Conservation (phyloP, 345 rosid species). For the Tarenaya hassleriana region DNA sequence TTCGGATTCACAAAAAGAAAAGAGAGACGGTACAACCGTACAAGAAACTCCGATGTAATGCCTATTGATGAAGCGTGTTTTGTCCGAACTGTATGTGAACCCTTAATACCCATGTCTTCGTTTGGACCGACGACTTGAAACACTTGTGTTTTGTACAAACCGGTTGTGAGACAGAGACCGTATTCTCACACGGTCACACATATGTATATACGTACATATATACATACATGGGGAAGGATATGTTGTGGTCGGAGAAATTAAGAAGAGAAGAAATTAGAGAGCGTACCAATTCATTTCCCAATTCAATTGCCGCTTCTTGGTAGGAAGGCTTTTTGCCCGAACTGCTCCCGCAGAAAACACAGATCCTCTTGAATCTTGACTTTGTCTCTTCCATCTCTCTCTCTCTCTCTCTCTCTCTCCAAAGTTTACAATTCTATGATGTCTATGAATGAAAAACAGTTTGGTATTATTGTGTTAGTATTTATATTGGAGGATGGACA, state of each 20-base stretch:
- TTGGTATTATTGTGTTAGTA: slow-evolving; percentile 22
- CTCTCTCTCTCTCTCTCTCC: slow-evolving; percentile 17
- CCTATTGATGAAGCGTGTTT: too few relatives aligned
- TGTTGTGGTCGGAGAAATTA: neutral
- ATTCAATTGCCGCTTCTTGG: slow-evolving; percentile 75
- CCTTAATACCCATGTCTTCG: too few relatives aligned
- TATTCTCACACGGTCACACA: too few relatives aligned
- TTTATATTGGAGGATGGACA: slow-evolving; percentile 24
- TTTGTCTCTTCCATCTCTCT: slow-evolving; percentile 40
- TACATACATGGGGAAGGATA: neutral
- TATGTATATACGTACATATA: neutral
- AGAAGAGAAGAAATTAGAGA: neutral
- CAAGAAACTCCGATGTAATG: too few relatives aligned
- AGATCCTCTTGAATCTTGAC: slow-evolving; percentile 74
- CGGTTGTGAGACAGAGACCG: too few relatives aligned
- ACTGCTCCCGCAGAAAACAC: slow-evolving; percentile 88
- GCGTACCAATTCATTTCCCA: slow-evolving; percentile 73
- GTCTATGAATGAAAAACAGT: slow-evolving; percentile 27
- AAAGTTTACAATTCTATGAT: slow-evolving; percentile 14
- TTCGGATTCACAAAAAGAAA: too few relatives aligned
- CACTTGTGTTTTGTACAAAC: too few relatives aligned
- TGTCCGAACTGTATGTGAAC: too few relatives aligned
- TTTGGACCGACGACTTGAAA: too few relatives aligned
- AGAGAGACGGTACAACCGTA: too few relatives aligned
- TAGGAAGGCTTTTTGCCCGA: slow-evolving; percentile 72